Evolutionary conservation across 345 rosid genomes (phyloP).

Genomic region (Noccaea bulbosa): DNA sequence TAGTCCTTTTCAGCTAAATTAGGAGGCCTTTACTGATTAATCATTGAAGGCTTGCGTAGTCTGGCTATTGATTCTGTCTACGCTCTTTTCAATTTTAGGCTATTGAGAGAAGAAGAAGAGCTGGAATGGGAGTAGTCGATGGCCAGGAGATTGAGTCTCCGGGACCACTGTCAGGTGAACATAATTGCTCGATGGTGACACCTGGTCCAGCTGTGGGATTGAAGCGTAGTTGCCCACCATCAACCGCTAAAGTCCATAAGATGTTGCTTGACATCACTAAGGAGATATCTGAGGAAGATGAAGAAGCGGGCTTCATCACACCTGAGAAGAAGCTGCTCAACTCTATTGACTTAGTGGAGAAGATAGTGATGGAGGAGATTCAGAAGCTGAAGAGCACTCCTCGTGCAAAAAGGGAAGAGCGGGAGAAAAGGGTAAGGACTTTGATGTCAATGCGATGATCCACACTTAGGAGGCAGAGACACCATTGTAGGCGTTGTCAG

Average conservation of each 20-base stretch:
- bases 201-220: conserved; percentile 51
- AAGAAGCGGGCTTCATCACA: conserved; percentile 64
- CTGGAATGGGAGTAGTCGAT: conserved; percentile 52
- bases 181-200: conserved; percentile 41
- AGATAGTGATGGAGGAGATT: conserved; percentile 74
- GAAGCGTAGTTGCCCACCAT: conserved; percentile 50
- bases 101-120: conserved; percentile 69
- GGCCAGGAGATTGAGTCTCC: conserved; percentile 53
- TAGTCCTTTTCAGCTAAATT: background rate
- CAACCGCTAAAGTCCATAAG: conserved; percentile 58
- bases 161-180: conserved; percentile 50
- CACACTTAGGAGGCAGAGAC: conserved; percentile 5
- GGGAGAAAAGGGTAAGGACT: conserved; percentile 66
- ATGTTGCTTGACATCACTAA: conserved; percentile 59
- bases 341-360: conserved; percentile 80
- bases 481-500: conserved; percentile 2
- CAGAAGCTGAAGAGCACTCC: conserved; percentile 73
- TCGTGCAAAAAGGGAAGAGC: conserved; percentile 61
- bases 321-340: conserved; percentile 85
- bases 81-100: conserved; percentile 50
- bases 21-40: background rate
- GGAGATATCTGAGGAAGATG: conserved; percentile 28
- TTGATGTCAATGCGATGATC: conserved; percentile 77
- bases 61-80: conserved; percentile 13
- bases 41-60: conserved; percentile 26